Evolutionary conservation across 2,329 filamentous ascomycete genomes (phyloP), one percentile per base, ranked within the genome.

Genomic region (Rachicladosporium sp.): DNA sequence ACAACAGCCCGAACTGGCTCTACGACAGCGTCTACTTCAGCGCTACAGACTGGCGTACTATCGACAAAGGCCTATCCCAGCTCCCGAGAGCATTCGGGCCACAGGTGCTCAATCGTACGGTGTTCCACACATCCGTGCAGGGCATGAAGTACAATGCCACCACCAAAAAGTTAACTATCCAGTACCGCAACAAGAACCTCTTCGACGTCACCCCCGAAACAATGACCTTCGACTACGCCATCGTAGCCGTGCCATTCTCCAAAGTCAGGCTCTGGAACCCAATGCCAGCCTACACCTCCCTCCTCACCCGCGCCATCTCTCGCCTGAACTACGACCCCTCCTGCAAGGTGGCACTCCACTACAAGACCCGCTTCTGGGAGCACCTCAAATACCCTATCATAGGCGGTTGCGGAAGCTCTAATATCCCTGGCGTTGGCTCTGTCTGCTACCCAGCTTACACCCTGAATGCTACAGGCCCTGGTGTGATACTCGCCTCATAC

Each of bases 371-470:
- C 1, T 73, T 73, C 58, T 73, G 69, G 69, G 69, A 72, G 45
- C 63, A 71, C 39, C 54, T 68, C 4, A 54, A 58, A 2, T 55
- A 61, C 2, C 68, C 72, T 3, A 82, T 83, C 52, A 65, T 72
- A 41, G 79, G 79, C 4, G 73, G 76, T 2, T 81, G 77, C 50
- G 70, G 68, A 32, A 67, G 67, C 1, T 69, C 66, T 2, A 73
- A 80, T 44, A 77, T 78, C 39, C 65, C 73, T 0, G 72, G 73
- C 11, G 66, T 80, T 37, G 73, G 74, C 8, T 66, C 58, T 30
- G 66, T 79, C 40, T 80, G 75, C 64, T 82, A 81, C 55, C 78
- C 78, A 0, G 69, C 71, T 4, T 81, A 80, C 61, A 66, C 73
- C 43, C 62, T 81, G 52, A 81, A 81, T 60, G 67, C 67, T 33